Conservation (phyloP, 495 filamentous ascomycete species). For the Glonium stellatum region DNA sequence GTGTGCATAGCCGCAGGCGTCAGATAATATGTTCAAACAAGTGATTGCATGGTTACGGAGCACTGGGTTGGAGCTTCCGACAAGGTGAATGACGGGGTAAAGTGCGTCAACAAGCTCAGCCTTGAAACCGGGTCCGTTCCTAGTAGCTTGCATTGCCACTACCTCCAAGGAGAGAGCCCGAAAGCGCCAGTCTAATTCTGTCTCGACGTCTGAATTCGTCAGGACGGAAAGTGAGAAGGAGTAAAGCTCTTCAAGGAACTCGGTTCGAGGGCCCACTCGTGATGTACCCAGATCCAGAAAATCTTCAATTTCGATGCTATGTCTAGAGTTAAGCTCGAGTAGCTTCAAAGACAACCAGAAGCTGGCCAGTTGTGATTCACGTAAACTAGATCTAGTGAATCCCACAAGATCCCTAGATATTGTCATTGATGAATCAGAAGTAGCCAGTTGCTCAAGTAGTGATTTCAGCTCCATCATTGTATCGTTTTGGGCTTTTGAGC, state of each 20-base stretch:
- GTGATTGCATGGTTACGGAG: slow-evolving; percentile 78
- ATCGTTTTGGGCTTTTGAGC: slow-evolving; percentile 29
- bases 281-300: slow-evolving; percentile 49
- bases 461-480: slow-evolving; percentile 25
- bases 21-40: slow-evolving; percentile 71
- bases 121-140: slow-evolving; percentile 54
- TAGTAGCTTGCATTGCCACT: slow-evolving; percentile 37
- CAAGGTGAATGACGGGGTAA: slow-evolving; percentile 77
- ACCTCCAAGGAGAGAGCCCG: slow-evolving; percentile 38
- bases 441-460: slow-evolving; percentile 24
- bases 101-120: slow-evolving; percentile 84
- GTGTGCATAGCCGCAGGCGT: slow-evolving; percentile 64
- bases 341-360: slow-evolving; percentile 79
- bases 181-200: slow-evolving; percentile 58
- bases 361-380: slow-evolving; percentile 47
- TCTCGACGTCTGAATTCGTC: slow-evolving; percentile 40
- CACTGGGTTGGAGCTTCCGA: slow-evolving; percentile 63
- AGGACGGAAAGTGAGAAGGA: slow-evolving; percentile 64
- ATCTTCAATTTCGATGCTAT: slow-evolving; percentile 51
- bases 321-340: slow-evolving; percentile 43
- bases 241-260: slow-evolving; percentile 72
- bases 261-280: slow-evolving; percentile 41
- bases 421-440: slow-evolving; percentile 9
- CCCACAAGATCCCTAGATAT: slow-evolving; percentile 31
- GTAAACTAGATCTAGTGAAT: slow-evolving; percentile 10